Evolutionary conservation across 495 filamentous ascomycete species (phyloP).

Genomic region (Physcia stellaris): DNA sequence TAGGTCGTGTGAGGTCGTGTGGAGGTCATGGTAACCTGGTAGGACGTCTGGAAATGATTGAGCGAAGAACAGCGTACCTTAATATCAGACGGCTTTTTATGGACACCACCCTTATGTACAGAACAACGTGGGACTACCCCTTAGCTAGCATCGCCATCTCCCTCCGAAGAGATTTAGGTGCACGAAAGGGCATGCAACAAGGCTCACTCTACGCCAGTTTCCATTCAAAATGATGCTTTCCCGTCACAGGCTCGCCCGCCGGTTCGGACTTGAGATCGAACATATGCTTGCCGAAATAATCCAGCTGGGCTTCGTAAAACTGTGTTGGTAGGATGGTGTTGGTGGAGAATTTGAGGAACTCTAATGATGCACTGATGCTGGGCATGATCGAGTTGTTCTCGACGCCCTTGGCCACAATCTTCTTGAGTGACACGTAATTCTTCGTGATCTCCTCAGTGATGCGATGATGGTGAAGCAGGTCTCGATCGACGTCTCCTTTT

Average conservation of each 20-base stretch:
- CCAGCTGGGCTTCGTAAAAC: slow-evolving; percentile 65
- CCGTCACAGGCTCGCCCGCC: slow-evolving; percentile 32
- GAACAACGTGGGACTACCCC: too few species aligned
- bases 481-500: slow-evolving; percentile 9
- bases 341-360: slow-evolving; percentile 54
- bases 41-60: too few species aligned
- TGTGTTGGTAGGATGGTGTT: slow-evolving; percentile 46
- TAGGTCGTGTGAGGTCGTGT: too few species aligned
- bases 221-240: slow-evolving; percentile 46
- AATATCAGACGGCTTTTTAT: too few species aligned
- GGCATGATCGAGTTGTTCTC: slow-evolving; percentile 53
- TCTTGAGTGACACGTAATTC: slow-evolving; percentile 38
- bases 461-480: slow-evolving; percentile 33
- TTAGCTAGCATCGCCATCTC: too few species aligned
- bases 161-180: too few species aligned
- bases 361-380: slow-evolving; percentile 47
- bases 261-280: slow-evolving; percentile 43
- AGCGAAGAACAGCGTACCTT: too few species aligned
- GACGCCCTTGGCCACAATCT: slow-evolving; percentile 40
- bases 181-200: too few species aligned
- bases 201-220: slow-evolving; percentile 38
- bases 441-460: slow-evolving; percentile 41
- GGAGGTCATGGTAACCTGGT: too few species aligned
- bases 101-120: too few species aligned
- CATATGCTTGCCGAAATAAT: slow-evolving; percentile 61